phyloP scores from a whole-genome alignment of 1,284 basidiomycete species.

The Melampsora americana region DNA sequence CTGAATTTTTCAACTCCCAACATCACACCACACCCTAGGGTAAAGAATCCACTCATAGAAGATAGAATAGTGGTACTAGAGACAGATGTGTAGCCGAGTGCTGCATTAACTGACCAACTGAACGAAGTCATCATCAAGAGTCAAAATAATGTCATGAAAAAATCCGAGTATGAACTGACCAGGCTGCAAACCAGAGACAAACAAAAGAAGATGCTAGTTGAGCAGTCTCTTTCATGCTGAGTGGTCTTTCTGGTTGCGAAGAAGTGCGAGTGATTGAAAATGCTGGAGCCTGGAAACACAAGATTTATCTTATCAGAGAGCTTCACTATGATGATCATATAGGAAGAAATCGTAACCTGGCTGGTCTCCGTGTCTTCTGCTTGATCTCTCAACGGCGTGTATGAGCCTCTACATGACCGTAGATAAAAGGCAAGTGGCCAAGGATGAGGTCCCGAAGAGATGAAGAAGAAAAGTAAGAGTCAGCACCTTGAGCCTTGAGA shows the following conservation, averaged over 20 bases:
- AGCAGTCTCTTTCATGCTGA: conserved; percentile 23
- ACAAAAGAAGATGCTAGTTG: conserved; percentile 25
- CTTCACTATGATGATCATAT: neutral
- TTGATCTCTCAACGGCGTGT: neutral
- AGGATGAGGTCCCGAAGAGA: neutral
- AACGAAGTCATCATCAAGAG: too few relatives aligned
- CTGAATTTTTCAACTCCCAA: conserved; percentile 79
- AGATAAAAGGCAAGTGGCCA: neutral
- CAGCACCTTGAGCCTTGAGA: conserved; percentile 43
- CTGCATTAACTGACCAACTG: conserved; percentile 72
- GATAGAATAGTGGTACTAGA: conserved; percentile 84
- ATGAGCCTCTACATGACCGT: neutral
- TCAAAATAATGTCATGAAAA: neutral
- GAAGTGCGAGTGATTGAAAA: conserved; percentile 15
- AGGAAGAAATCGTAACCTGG: neutral
- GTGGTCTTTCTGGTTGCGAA: neutral
- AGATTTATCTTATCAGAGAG: neutral
- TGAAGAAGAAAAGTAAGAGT: neutral
- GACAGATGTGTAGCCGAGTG: conserved; percentile 79
- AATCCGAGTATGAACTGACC: conserved; percentile 53
- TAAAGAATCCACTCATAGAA: conserved; percentile 88
- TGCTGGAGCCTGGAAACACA: conserved; percentile 55
- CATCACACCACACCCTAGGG: conserved; percentile 76
- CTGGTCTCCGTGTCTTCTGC: neutral
- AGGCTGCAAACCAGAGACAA: conserved; percentile 83